phyloP scores from a whole-genome alignment of 306 rosid genomes.

The Prunus mira region DNA sequence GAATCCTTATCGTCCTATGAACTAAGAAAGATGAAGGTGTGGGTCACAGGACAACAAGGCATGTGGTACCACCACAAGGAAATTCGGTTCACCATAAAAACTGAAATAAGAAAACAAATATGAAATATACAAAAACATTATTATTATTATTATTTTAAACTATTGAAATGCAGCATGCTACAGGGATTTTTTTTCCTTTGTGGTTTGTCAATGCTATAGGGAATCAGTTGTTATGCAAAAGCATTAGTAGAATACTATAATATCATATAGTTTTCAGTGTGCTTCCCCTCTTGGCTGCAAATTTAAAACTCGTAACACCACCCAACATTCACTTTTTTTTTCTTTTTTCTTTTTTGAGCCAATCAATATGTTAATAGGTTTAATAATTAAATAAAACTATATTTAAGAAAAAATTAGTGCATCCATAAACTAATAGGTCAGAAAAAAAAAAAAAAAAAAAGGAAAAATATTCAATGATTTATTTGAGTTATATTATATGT shows the following conservation, averaged over 20 bases:
- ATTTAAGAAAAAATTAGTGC: no score
- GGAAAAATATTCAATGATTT: not conserved
- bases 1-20: not conserved
- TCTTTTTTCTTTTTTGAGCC: not conserved
- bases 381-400: no score
- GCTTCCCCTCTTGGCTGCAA: no score
- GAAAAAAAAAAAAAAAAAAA: not conserved
- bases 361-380: not conserved
- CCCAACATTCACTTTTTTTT: not conserved
- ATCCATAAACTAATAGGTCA: not conserved
- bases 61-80: slow-evolving; percentile 9
- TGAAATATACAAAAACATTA: not conserved
- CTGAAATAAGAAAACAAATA: not conserved
- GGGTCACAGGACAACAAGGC: slow-evolving; percentile 1
- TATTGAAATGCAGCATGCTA: no score
- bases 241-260: no score
- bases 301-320: no score
- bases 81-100: slow-evolving; percentile 4
- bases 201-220: no score
- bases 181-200: no score
- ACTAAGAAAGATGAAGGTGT: not conserved
- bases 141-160: not conserved
- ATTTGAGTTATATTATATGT: not conserved
- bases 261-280: no score
- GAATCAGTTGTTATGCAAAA: no score